Base-by-base conservation (phyloP, 345 rosid genomes). In the Citrus medica region DNA sequence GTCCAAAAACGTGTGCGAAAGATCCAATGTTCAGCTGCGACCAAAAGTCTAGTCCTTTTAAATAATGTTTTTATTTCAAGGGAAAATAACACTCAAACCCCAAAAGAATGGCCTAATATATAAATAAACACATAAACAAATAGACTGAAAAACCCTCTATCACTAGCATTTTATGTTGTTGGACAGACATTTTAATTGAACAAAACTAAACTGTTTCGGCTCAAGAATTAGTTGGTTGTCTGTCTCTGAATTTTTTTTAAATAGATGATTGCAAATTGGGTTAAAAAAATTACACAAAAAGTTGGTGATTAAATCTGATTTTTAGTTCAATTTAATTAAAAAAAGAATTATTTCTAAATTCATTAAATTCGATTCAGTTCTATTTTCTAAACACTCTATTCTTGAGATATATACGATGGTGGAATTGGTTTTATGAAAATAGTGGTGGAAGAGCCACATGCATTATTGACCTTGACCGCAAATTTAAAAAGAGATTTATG, bases 1-100 rank as follows among this genome's bases (percentile, higher is more conserved):
- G 19, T 9, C 75, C 56, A 32, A 53, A 84, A 80, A 77, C 80
- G 80, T 62, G 85, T 75, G 69, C 69, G 65, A 67, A 79, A 37
- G 79, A 82, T 78, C 80, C 82, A 32, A 76, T 7, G 81, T 80
- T 75, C 33, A 16, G 53, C 69, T 42, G 25, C 51, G 12, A 8
- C 24, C 7, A 22, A 7, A 30, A 22, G 33, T 71, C 48, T 22
- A n/a, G 19, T 62, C 30, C 2, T 62, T 16, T 78, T 24, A 37
- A 55, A 42, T 42, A 40, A 69, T 27, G 28, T 68, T 32, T 14
- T n/a, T 27, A 58, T 77, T 58, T 10, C 12, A 2, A 0, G 24
- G 2, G 2, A 19, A 56, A 56, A 53, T 17, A 17, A 53, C 58
- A 53, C 21, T 53, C 6, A 19, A 53, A 5, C 22, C 22, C 58